Percentiles rank a stretch among this genome's conserved stretches.
phyloP scores from a whole-genome alignment of 805 yeast species.

The Komagataella mondaviorum region DNA sequence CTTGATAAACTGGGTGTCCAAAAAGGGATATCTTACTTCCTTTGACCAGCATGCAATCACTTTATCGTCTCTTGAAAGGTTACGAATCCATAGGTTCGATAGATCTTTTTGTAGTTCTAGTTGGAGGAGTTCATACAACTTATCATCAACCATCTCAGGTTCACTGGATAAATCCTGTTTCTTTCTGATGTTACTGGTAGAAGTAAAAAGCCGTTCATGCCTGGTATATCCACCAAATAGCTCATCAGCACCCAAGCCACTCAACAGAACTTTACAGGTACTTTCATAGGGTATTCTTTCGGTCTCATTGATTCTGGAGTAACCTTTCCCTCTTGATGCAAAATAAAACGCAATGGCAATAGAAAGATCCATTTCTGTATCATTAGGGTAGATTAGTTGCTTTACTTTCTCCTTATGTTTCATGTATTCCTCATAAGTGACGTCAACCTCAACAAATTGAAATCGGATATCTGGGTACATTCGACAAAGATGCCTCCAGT shows the following conservation, averaged over 20 bases:
- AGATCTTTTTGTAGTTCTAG: slow-evolving; percentile 61
- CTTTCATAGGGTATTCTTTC: slow-evolving; percentile 25
- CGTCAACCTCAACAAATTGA: slow-evolving; percentile 55
- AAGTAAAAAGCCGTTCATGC: slow-evolving; percentile 42
- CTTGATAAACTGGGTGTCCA: slow-evolving; percentile 48
- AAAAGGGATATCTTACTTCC: slow-evolving; percentile 79
- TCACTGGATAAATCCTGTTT: slow-evolving; percentile 7
- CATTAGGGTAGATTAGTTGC: slow-evolving; percentile 65
- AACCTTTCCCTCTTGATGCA: slow-evolving; percentile 55
- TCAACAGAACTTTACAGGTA: slow-evolving; percentile 55
- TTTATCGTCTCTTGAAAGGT: slow-evolving; percentile 85
- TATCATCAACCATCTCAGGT: not conserved
- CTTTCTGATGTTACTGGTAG: slow-evolving; percentile 7
- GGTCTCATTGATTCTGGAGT: slow-evolving; percentile 1
- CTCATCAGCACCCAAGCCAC: slow-evolving; percentile 97
- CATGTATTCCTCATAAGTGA: slow-evolving; percentile 55
- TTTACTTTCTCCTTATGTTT: slow-evolving; percentile 35
- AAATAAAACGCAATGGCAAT: slow-evolving; percentile 93
- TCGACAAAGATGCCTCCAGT: slow-evolving; percentile 38
- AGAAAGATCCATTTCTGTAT: slow-evolving; percentile 90
- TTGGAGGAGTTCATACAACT: slow-evolving; percentile 27
- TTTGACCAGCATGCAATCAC: slow-evolving; percentile 80
- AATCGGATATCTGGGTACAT: slow-evolving; percentile 28
- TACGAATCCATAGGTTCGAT: slow-evolving; percentile 59
- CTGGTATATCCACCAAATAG: slow-evolving; percentile 92